These are phyloP conservation scores for Zea luxurians DNA, from an alignment of 176 grass and related monocot species.

Conservation along the genomic window DNA sequence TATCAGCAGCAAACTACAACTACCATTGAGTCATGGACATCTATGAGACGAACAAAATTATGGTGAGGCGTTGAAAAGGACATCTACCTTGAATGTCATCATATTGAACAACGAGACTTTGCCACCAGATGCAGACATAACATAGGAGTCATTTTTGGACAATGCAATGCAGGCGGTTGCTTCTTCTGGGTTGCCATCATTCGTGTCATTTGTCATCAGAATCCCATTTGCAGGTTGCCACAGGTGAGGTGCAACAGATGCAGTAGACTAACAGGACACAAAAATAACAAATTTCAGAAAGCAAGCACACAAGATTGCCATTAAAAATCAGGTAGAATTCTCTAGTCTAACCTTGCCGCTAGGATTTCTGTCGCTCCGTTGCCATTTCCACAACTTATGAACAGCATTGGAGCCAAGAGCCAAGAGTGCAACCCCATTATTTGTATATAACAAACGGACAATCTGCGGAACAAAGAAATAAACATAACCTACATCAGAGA, in stretches of 20 bases:
- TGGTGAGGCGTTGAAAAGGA: background rate
- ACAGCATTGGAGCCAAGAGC: conserved; percentile 86
- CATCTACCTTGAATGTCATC: conserved; percentile 98
- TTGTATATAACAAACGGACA: conserved; percentile 88
- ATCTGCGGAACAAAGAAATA: conserved; percentile 59
- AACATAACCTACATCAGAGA: background rate
- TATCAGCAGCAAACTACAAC: conserved; percentile 21
- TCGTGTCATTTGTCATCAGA: conserved; percentile 92
- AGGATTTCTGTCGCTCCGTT: conserved; percentile 82
- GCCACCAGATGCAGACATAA: conserved; percentile 98
- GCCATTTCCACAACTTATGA: conserved; percentile 99
- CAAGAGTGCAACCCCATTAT: conserved; percentile 78
- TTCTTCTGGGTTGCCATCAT: conserved; percentile 91
- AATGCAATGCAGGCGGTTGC: conserved; percentile 95
- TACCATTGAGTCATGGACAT: conserved; percentile 6
- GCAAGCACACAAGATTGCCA: conserved; percentile 33
- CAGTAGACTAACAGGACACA: conserved; percentile 70
- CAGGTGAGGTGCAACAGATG: conserved; percentile 73
- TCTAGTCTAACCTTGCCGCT: conserved; percentile 71
- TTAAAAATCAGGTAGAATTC: conserved; percentile 25
- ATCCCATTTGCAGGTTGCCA: conserved; percentile 97
- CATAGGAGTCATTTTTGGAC: conserved; percentile 98
- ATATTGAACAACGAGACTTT: conserved; percentile 99
- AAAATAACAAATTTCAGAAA: conserved; percentile 39
- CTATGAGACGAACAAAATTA: background rate